These are phyloP conservation scores for Eucalyptus erythrocorys DNA, from an alignment of 345 rosid species.

Conservation along the genomic window DNA sequence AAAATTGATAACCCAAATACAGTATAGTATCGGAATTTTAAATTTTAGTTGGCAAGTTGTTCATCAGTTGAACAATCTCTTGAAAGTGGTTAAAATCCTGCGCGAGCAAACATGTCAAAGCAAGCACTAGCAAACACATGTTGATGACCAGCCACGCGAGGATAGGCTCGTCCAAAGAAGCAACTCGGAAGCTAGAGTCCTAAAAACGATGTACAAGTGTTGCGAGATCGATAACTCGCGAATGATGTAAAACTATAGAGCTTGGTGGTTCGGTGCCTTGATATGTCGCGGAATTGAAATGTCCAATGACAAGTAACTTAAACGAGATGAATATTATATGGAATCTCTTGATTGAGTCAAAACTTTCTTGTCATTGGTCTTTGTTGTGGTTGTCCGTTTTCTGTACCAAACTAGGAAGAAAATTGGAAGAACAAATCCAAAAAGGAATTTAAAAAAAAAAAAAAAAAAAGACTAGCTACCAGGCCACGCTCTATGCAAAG, in stretches of 20 bases:
- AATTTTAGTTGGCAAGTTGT: no score
- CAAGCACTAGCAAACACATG: no score
- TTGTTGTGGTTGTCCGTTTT: neutral
- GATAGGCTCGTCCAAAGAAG: rapidly evolving
- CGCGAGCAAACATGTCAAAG: no score
- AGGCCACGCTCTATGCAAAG: no score
- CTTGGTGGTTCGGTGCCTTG: rapidly evolving
- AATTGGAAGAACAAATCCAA: no score
- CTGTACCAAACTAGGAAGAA: neutral
- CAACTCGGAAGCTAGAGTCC: neutral
- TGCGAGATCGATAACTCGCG: neutral
- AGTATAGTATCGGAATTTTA: no score
- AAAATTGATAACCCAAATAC: no score
- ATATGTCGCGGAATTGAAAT: neutral
- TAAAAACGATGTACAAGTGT: neutral
- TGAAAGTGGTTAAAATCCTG: no score
- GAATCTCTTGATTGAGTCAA: neutral
- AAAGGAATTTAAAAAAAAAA: no score
- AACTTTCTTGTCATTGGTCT: rapidly evolving
- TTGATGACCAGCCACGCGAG: rapidly evolving
- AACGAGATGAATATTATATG: neutral
- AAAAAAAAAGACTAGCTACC: no score
- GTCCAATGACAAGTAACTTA: rapidly evolving
- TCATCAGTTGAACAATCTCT: no score
- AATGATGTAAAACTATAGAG: neutral